phyloP scores from a whole-genome alignment of 2,329 filamentous ascomycete genomes.

The Falciphora oryzae region DNA sequence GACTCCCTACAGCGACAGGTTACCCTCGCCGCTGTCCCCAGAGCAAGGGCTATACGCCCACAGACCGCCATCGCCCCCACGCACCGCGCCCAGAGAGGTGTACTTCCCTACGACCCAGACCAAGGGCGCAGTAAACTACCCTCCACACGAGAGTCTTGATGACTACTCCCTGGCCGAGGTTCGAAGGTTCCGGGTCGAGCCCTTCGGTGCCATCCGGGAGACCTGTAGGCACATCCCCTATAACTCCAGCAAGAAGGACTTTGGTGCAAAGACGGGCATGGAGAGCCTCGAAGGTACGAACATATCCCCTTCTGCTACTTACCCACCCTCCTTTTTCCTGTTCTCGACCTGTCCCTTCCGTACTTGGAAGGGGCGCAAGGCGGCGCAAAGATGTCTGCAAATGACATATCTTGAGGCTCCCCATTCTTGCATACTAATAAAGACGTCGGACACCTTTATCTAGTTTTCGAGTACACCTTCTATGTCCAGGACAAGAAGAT shows the following conservation, averaged over 20 bases:
- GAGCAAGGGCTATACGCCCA: neutral
- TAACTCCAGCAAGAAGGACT: conserved; percentile 88
- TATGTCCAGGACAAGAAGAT: conserved; percentile 56
- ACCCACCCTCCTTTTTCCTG: neutral
- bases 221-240: conserved; percentile 80
- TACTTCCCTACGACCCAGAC: conserved; percentile 27
- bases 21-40: conserved; percentile 1
- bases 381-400: neutral
- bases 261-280: conserved; percentile 77
- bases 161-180: conserved; percentile 52
- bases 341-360: neutral
- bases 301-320: neutral
- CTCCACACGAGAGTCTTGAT: conserved; percentile 64
- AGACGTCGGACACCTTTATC: conserved; percentile 9
- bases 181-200: conserved; percentile 57
- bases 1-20: conserved; percentile 27
- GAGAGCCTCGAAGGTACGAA: conserved; percentile 79
- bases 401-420: too few relatives aligned
- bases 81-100: neutral
- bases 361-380: too few relatives aligned
- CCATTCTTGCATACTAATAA: neutral
- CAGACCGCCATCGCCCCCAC: neutral
- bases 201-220: conserved; percentile 55
- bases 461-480: conserved; percentile 84
- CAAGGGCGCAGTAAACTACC: conserved; percentile 65